Base-by-base conservation (phyloP, 2,329 filamentous ascomycete genomes). In the Calonectria multiphialidica region DNA sequence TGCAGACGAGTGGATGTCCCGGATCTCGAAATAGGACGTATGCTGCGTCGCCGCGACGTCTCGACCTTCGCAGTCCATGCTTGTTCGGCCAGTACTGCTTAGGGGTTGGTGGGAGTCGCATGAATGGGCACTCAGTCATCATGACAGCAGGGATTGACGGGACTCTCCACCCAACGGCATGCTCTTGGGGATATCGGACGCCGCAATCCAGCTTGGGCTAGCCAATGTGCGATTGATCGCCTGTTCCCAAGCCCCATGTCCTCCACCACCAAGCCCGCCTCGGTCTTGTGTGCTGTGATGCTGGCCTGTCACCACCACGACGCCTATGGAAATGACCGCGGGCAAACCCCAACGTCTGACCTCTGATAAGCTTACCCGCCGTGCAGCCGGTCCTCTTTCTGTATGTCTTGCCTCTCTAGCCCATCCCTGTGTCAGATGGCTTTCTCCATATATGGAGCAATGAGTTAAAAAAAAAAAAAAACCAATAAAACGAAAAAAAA, bases 1-100 rank as follows among this genome's bases (percentile, higher is more conserved):
- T 70, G 68, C 68, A 71, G 33, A 18, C 30, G 45, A 71, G 63
- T 71, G 68, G 68, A 55, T 66, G 35, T 61, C 28, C 64, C 25
- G 23, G 15, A 50, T 49, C 61, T 70, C 68, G 49, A 70, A 65
- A 66, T 70, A 59, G 50, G 50, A 33, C 50, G 37, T 62, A 62
- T 42, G 57, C 57, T n/a, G 40, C 57, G 40, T 62, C 37, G 40
- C 45, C 37, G 53, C 53, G 53, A 59, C 53, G 33, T 59, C 53
- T 59, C 13, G 44, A 23, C 44, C 44, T 21, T 30, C 25, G 23
- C 23, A n/a, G 28, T 25, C 21, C 28, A 61, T 65, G 62, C 62
- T 65, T 28, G 44, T 53, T 66, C 64, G 64, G 64, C 64, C 64
- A 66, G 37, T 57, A 57, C 64, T 59, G 28, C 21, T 59, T 59